Base-by-base conservation (phyloP, 2,329 filamentous ascomycete species). In the Trichoderma aggressivum region DNA sequence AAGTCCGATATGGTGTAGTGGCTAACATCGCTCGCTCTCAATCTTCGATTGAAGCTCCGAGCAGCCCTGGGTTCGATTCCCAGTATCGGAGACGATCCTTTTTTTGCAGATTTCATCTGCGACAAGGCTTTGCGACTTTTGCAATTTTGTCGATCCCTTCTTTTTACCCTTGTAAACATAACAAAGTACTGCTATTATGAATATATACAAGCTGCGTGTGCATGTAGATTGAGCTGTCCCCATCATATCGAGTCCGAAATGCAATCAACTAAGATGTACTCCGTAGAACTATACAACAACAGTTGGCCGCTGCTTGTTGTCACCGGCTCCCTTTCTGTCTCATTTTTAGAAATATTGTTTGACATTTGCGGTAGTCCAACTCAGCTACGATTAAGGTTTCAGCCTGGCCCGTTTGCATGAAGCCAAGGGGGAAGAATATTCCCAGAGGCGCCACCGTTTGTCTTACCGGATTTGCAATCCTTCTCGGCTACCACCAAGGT, bases 1-100 rank as follows among this genome's bases (percentile, higher is more conserved):
- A 36, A 21, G 75, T 79, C 78, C 78, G 77, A 75, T 78, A 79
- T 79, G 78, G 78, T 79, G 77, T 79, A 79, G 77, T 78, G 78
- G 78, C 77, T 79, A 79, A 79, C 78, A 79, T 79, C 78, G 78
- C 77, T 79, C 78, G 77, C 77, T 79, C 78, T 79, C 77, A 79
- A 68, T 63, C 55, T 72, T 62, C 61, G 53, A 55, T 72, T 72
- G 65, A 71, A 62, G 68, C 55, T 71, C 78, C 77, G 78, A 78
- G 77, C 77, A 79, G 78, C 77, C 77, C 78, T 74, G 77, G 78
- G 78, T 79, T 79, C 78, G 78, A 79, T 79, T 79, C 77, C 78
- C 78, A 73, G 77, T 79, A 78, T 75, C 77, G 77, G 77, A 79
- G 77, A 59, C 1, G 1, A 30, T 62, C 39, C 1, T 39, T 56